A percentile compares a stretch with the other conserved stretches of the same genome.
phyloP scores from a whole-genome alignment of 208 protist species.

The Blastocrithidia nonstop region DNA sequence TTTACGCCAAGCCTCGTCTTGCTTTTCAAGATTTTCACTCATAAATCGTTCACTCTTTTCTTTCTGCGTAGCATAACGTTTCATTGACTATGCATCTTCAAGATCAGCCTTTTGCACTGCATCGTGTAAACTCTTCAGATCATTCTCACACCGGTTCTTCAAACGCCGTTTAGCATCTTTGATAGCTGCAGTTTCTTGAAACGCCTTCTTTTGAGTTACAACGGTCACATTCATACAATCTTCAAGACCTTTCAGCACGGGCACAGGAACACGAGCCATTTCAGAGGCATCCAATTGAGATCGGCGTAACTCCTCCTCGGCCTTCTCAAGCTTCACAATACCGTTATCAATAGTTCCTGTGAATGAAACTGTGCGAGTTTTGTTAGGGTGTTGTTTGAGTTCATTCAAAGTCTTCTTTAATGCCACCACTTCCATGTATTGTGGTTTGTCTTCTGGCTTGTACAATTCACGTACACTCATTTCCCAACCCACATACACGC shows the following conservation, averaged over 20 bases:
- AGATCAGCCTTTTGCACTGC: conserved; percentile 53
- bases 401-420: conserved; percentile 46
- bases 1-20: conserved; percentile 54
- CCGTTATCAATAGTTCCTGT: conserved; percentile 48
- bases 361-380: conserved; percentile 51
- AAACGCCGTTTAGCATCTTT: conserved; percentile 47
- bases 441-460: conserved; percentile 62
- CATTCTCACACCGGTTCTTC: conserved; percentile 49
- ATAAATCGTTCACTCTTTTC: conserved; percentile 44
- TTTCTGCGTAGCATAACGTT: conserved; percentile 40
- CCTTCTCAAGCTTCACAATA: conserved; percentile 53
- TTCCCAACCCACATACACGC: conserved; percentile 16
- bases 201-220: conserved; percentile 53
- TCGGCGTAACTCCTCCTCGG: conserved; percentile 22
- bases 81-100: conserved; percentile 53
- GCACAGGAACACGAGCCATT: conserved; percentile 33
- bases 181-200: conserved; percentile 43
- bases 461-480: conserved; percentile 58
- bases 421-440: conserved; percentile 51
- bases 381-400: conserved; percentile 58
- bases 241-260: conserved; percentile 38
- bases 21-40: conserved; percentile 36
- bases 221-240: conserved; percentile 60
- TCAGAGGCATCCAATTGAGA: conserved; percentile 39
- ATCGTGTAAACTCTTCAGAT: conserved; percentile 48